phyloP scores from a whole-genome alignment of 768 basidiomycete genomes.

The Kwoniella europaea region DNA sequence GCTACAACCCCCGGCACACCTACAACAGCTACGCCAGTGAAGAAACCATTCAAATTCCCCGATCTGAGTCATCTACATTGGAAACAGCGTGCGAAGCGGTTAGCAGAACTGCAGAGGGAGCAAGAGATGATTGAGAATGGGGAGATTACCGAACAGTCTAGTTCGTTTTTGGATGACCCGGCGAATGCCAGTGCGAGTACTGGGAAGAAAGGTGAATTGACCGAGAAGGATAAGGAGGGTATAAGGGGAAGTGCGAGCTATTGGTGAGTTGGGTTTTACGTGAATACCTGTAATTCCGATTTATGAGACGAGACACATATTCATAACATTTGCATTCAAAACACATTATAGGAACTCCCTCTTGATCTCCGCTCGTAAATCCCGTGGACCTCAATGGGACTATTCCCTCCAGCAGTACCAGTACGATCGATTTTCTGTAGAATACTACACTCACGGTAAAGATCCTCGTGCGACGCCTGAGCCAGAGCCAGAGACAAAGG shows the following conservation, averaged over 20 bases:
- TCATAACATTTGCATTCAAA: neutral
- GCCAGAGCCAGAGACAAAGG: neutral
- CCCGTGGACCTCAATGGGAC: constrained; percentile 57
- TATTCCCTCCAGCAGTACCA: constrained; percentile 51
- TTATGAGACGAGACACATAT: neutral
- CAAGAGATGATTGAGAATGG: constrained; percentile 24
- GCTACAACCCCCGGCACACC: neutral
- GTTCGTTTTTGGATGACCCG: constrained; percentile 11
- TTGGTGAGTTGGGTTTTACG: constrained; percentile 38
- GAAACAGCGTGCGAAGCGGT: constrained; percentile 29
- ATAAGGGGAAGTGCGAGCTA: constrained; percentile 46
- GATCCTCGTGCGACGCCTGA: constrained; percentile 4
- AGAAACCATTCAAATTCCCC: constrained; percentile 18
- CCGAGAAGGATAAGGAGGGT: constrained; percentile 38
- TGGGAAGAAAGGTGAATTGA: constrained; percentile 26
- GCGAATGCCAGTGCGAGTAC: neutral
- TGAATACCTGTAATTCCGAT: neutral
- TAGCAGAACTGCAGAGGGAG: constrained; percentile 24
- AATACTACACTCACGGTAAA: constrained; percentile 44
- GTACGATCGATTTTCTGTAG: constrained; percentile 37
- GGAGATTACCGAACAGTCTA: constrained; percentile 16
- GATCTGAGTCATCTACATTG: constrained; percentile 33
- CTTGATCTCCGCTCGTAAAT: constrained; percentile 52
- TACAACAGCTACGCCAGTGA: constrained; percentile 11
- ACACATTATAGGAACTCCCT: constrained; percentile 52